phyloP scores from a whole-genome alignment of 768 basidiomycete species.

The Clitopilus passeckerianus region DNA sequence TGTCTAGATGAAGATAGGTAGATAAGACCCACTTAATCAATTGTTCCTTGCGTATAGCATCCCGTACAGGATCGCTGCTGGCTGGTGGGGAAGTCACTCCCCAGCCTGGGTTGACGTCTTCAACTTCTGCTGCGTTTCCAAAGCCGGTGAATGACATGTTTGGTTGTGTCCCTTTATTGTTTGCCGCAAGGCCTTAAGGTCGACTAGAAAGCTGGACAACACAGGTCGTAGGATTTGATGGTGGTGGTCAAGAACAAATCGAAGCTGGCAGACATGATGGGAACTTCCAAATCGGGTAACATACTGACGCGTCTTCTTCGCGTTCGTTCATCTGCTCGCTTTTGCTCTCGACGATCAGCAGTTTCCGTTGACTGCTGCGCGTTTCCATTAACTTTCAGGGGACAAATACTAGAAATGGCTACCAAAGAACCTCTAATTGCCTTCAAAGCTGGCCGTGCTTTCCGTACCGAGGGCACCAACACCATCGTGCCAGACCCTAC shows the following conservation, averaged over 20 bases:
- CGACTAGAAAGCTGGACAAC: conserved; percentile 1
- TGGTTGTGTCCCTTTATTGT: background rate
- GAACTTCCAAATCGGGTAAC: conserved; percentile 22
- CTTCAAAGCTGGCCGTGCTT: conserved; percentile 73
- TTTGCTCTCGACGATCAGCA: conserved; percentile 4
- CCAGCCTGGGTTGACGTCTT: conserved; percentile 46
- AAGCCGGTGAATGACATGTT: conserved; percentile 43
- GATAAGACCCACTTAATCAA: conserved; percentile 60
- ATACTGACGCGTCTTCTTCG: conserved; percentile 38
- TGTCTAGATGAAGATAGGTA: background rate
- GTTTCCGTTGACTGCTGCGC: conserved; percentile 3
- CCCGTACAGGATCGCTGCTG: conserved; percentile 62
- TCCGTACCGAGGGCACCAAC: conserved; percentile 62
- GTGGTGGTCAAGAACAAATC: conserved; percentile 9
- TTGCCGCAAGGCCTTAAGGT: too few relatives aligned
- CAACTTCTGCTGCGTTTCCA: conserved; percentile 6
- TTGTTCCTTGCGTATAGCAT: conserved; percentile 74
- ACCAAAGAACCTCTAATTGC: conserved; percentile 41
- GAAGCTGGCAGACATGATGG: conserved; percentile 13
- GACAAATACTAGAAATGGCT: conserved; percentile 2
- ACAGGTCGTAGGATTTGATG: conserved; percentile 1
- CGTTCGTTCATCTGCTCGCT: conserved; percentile 13
- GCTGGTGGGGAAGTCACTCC: conserved; percentile 33
- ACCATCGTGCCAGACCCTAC: conserved; percentile 60
- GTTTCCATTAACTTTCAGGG: background rate